Evolutionary conservation across 2,329 filamentous ascomycete species (phyloP), one percentile per base, ranked within the genome.

Genomic region (Trichoderma sp.): DNA sequence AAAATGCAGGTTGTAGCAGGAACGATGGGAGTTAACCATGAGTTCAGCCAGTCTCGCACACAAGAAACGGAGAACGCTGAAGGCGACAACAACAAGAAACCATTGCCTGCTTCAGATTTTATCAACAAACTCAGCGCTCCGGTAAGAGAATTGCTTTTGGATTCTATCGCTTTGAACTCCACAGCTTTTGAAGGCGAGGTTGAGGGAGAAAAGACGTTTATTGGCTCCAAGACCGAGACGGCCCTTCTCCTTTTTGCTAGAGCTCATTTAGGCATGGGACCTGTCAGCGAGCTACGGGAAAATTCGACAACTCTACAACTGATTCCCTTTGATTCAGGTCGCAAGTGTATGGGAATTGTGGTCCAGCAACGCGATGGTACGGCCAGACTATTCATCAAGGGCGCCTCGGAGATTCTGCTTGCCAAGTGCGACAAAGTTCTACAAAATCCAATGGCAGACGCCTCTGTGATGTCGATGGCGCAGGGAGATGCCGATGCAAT

Each of bases 181-280:
- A 94, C 91, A 0, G 91, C 91, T 0, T 93, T 93, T 70, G 91
- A 93, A 76, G 90, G 90, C 56, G 89, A 92, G 24, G 86, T 88
- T n/a, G 87, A 92, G 40, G 89, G 91, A 16, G 79, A 84, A 63
- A 83, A 84, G 72, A 87, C 87, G 1, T 93, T 91, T 70, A 89
- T 93, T 72, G 91, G 91, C 57, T 92, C 90, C 75, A 93, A 93
- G 83, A 93, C 91, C 0, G 91, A 93, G 77, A 91, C 91, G 5
- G 91, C 91, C 3, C 80, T 93, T 68, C 84, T 94, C n/a, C 86
- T 88, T 31, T 87, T 92, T 74, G 91, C 90, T 16, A 86, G 85
- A 60, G 87, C 89, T 62, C 83, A 91, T 75, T 83, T 93, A 6
- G 89, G 85, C 19, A 90, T 93, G 87, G 86, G 88, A 3, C 84